A percentile compares a stretch with the other conserved stretches of the same genome.
Evolutionary conservation across 257 asterid genomes (phyloP).

Genomic region (Fraxinus excelsior): DNA sequence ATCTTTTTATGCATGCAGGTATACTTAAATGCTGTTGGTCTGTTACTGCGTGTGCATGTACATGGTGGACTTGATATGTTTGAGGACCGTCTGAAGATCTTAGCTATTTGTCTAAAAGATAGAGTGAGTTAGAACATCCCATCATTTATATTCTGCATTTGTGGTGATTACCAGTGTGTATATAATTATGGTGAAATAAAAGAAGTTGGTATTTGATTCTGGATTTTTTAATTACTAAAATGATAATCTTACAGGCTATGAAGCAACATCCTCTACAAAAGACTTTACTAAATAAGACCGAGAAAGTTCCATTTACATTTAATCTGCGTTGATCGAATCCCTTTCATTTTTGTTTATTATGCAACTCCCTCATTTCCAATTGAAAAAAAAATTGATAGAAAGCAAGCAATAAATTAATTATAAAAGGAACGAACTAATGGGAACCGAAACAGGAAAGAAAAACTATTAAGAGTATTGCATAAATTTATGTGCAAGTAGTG

Average conservation of each 20-base stretch:
- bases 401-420: background rate
- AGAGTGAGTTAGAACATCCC: conserved; percentile 56
- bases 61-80: conserved; percentile 57
- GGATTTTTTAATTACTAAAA: background rate
- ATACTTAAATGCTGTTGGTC: conserved; percentile 75
- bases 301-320: conserved; percentile 1
- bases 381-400: background rate
- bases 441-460: background rate
- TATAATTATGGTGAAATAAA: background rate
- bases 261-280: background rate
- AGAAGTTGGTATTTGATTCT: background rate
- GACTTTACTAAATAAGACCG: background rate
- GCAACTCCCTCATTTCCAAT: background rate
- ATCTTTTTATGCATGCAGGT: conserved; percentile 53
- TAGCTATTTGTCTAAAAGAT: conserved; percentile 58
- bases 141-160: background rate
- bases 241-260: background rate
- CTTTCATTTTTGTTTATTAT: background rate
- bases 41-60: conserved; percentile 68
- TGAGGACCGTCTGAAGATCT: conserved; percentile 57
- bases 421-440: background rate
- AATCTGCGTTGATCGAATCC: background rate
- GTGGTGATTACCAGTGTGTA: background rate
- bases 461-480: background rate
- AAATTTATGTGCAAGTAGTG: background rate